Conservation (phyloP, 768 basidiomycete species). For the Termitomyces sp. region DNA sequence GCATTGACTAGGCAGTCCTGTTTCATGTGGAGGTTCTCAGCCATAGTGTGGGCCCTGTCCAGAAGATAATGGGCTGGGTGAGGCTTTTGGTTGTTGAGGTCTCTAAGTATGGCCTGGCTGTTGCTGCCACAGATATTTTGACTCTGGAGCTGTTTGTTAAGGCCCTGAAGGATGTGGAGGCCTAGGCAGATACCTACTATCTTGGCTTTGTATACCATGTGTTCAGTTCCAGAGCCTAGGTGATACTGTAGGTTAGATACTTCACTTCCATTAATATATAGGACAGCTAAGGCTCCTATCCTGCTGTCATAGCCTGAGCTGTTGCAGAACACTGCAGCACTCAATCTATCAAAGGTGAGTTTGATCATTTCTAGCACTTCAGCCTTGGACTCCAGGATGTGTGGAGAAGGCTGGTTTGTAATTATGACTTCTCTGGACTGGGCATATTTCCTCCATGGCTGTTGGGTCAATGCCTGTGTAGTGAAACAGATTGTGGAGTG, state of each 20-base stretch:
- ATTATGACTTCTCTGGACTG: background rate
- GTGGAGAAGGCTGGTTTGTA: background rate
- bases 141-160: too few relatives aligned
- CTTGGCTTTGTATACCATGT: slow-evolving; percentile 9
- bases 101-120: too few relatives aligned
- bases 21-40: too few relatives aligned
- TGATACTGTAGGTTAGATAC: background rate
- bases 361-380: background rate
- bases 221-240: slow-evolving; percentile 4
- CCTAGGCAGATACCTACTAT: background rate
- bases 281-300: slow-evolving; percentile 7
- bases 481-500: slow-evolving; percentile 6
- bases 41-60: too few relatives aligned
- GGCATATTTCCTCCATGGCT: background rate
- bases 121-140: too few relatives aligned
- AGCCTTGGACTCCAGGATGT: background rate
- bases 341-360: too few relatives aligned
- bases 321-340: slow-evolving; percentile 5
- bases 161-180: too few relatives aligned
- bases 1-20: background rate
- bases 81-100: background rate
- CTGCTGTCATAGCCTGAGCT: slow-evolving; percentile 8
- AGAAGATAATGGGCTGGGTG: background rate
- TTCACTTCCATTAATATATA: background rate
- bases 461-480: background rate